Evolutionary conservation across 345 rosid species (phyloP).

Genomic region (Citrus australasica): DNA sequence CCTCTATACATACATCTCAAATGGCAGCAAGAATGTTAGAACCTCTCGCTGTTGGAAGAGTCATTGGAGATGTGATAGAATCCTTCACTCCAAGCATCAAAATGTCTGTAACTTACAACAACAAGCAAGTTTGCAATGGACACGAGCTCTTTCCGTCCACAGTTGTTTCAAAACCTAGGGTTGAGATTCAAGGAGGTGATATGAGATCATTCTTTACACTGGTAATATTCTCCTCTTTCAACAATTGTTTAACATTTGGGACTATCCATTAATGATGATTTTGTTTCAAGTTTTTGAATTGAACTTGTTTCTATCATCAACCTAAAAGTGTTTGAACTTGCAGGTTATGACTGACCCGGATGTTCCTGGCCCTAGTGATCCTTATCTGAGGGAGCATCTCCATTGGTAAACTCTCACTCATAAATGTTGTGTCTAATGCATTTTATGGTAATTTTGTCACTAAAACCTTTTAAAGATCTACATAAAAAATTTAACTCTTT

Average conservation of each 20-base stretch:
- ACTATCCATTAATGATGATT: background rate
- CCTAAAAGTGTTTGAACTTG: background rate
- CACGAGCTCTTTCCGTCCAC: conserved; percentile 36
- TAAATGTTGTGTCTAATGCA: background rate
- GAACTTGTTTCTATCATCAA: background rate
- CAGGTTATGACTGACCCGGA: conserved; percentile 74
- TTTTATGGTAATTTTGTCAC: background rate
- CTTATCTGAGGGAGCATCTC: conserved; percentile 55
- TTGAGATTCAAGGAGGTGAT: conserved; percentile 38
- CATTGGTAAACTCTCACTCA: conserved; percentile 43
- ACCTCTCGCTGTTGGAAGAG: conserved; percentile 36
- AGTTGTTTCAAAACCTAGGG: conserved; percentile 31
- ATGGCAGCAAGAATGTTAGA: conserved; percentile 14
- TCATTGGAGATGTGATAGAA: conserved; percentile 41
- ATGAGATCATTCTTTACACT: conserved; percentile 65
- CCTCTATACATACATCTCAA: background rate
- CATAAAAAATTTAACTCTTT: background rate
- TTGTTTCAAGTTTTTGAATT: background rate
- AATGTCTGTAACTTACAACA: conserved; percentile 29
- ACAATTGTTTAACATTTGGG: background rate
- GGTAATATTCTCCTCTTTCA: conserved; percentile 26
- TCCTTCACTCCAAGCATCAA: conserved; percentile 25
- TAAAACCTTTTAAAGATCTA: background rate
- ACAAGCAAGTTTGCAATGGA: conserved; percentile 32
- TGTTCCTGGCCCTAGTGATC: conserved; percentile 75